These are phyloP conservation scores for Amanita molliuscula DNA, from an alignment of 768 basidiomycete genomes.

Conservation along the genomic window DNA sequence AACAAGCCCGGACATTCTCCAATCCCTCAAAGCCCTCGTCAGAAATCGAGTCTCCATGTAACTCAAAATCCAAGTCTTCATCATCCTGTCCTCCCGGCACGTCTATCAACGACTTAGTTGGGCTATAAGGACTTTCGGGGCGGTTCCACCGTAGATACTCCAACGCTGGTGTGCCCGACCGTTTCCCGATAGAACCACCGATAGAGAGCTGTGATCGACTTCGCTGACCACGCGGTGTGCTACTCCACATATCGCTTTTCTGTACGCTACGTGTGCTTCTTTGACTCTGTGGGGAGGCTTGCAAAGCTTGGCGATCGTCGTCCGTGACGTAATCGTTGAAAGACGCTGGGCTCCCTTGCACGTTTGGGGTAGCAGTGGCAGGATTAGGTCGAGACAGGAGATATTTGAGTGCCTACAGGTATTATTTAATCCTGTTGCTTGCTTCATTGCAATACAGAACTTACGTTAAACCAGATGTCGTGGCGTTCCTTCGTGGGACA, in stretches of 20 bases:
- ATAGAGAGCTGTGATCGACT: conserved; percentile 74
- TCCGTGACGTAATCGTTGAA: conserved; percentile 33
- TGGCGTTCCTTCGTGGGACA: conserved; percentile 92
- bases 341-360: conserved; percentile 41
- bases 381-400: conserved; percentile 66
- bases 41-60: conserved; percentile 62
- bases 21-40: conserved; percentile 85
- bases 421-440: conserved; percentile 6
- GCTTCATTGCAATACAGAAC: conserved; percentile 15
- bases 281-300: conserved; percentile 65
- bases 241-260: conserved; percentile 57
- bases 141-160: conserved; percentile 81
- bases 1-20: conserved; percentile 91
- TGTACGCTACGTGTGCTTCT: conserved; percentile 54
- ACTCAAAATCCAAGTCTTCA: conserved; percentile 73
- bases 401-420: conserved; percentile 76
- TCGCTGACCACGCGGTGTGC: conserved; percentile 67
- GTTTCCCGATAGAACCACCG: conserved; percentile 69
- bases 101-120: conserved; percentile 57
- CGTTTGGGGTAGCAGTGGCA: conserved; percentile 26
- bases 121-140: conserved; percentile 71
- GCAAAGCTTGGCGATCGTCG: conserved; percentile 34
- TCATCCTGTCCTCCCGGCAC: conserved; percentile 32
- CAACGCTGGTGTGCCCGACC: conserved; percentile 82
- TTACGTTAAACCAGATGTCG: conserved; percentile 91